These are phyloP conservation scores for Emericellopsis atlantica DNA, from an alignment of 2,329 filamentous ascomycete genomes.

Conservation along the genomic window DNA sequence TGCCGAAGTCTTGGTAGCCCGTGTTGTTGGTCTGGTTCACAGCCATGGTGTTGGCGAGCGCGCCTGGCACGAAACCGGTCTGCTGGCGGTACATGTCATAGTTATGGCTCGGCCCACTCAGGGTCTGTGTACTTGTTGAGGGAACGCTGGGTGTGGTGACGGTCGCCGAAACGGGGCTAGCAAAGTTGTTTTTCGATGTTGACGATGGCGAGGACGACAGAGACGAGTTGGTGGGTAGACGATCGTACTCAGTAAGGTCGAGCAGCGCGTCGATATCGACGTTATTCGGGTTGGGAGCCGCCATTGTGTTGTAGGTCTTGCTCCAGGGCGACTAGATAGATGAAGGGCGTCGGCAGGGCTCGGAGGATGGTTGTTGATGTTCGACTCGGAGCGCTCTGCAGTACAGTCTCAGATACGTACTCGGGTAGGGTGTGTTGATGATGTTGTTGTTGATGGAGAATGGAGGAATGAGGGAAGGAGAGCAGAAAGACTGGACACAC, in stretches of 20 bases:
- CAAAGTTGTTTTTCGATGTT: conserved; percentile 40
- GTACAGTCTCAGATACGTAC: no score
- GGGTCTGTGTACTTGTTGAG: conserved; percentile 41
- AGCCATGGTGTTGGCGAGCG: conserved; percentile 66
- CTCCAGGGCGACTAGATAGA: background rate
- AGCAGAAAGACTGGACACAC: background rate
- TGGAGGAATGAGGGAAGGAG: background rate
- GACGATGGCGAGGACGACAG: conserved; percentile 44
- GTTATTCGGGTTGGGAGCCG: conserved; percentile 28
- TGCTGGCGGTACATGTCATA: conserved; percentile 94
- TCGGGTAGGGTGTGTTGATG: background rate
- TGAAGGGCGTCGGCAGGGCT: background rate
- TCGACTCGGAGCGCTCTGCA: background rate
- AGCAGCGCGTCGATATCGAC: conserved; percentile 45
- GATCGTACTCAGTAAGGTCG: conserved; percentile 52
- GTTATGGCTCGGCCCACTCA: conserved; percentile 80
- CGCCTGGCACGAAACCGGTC: conserved; percentile 80
- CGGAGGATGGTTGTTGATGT: background rate
- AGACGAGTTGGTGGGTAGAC: conserved; percentile 35
- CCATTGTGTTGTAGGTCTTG: conserved; percentile 14
- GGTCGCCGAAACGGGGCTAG: conserved; percentile 36
- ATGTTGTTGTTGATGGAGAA: conserved; percentile 1
- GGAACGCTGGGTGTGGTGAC: conserved; percentile 41
- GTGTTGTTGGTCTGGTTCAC: conserved; percentile 53
- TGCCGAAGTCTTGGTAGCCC: conserved; percentile 36